A percentile compares a stretch with the other conserved stretches of the same genome.
These are phyloP conservation scores for Pugionium cornutum DNA, from an alignment of 345 rosid species.

Conservation along the genomic window DNA sequence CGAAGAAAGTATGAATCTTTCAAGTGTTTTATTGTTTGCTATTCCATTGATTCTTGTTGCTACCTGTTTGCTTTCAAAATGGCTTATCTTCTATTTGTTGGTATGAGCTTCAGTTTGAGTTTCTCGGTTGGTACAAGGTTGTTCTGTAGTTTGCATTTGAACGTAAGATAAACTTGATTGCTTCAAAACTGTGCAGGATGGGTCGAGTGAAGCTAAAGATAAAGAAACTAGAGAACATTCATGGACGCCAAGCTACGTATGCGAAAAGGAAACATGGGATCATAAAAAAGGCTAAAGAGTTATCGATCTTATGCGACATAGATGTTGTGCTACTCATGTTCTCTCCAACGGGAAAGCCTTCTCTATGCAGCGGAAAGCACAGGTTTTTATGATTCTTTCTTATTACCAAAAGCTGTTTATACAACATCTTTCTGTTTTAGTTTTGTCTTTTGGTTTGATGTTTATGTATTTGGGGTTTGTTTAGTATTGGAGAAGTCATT, in stretches of 20 bases:
- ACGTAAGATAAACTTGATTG: background rate
- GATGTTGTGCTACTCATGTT: conserved; percentile 79
- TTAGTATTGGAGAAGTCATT: conserved; percentile 73
- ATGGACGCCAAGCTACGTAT: conserved; percentile 72
- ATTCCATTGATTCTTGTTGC: background rate
- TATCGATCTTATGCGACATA: conserved; percentile 69
- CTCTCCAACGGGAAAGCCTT: conserved; percentile 71
- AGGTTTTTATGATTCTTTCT: conserved; percentile 36
- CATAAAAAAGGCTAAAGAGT: conserved; percentile 74
- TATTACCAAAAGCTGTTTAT: background rate
- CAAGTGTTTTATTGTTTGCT: background rate
- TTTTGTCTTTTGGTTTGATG: background rate
- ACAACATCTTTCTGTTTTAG: background rate
- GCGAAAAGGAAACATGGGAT: conserved; percentile 74
- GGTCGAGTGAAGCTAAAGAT: conserved; percentile 82
- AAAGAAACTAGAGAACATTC: conserved; percentile 62
- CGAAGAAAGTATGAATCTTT: conserved; percentile 9
- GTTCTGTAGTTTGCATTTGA: conserved; percentile 12
- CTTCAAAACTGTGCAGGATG: conserved; percentile 49
- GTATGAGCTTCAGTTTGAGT: background rate
- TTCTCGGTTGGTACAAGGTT: background rate
- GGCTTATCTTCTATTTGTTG: background rate
- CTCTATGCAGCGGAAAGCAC: conserved; percentile 54
- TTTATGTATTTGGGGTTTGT: background rate
- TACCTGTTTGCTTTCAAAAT: too few relatives aligned